Evolutionary conservation across 179 eudicot genomes (phyloP), one percentile per base, ranked within the genome.

Genomic region (Beta corolliflora): DNA sequence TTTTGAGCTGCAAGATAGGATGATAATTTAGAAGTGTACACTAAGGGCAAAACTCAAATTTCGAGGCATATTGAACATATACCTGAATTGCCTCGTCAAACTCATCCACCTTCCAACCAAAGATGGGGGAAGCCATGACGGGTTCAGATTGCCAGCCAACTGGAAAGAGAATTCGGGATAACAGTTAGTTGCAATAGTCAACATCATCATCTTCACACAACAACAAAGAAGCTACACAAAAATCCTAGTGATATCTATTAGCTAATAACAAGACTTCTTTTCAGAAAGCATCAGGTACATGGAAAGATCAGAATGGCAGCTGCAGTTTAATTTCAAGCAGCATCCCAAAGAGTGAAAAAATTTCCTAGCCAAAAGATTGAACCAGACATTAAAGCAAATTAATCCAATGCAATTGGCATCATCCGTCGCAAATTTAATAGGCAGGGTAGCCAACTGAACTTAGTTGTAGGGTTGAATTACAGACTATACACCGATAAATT

Each of bases 1-100:
- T 78, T 83, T 87, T 18, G 95, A 59, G 71, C 97, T 92, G 83
- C 76, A 67, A 81, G 53, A 2, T 25, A 21, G 55, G 9, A 71
- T 10, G 52, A 31, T 63, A 14, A 71, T 81, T 63, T 78, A 7
- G 56, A 58, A 58, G 14, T 41, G 16, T 3, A 56, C 21, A 76
- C 45, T 1, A 52, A 72, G 21, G 19, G 11, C 12, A 18, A 18
- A 29, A 15, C 71, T 36, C n/a, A 54, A 69, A 45, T 60, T 5
- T 29, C 9, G 19, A 36, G 1, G 21, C 2, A 16, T 1, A 45
- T 25, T n/a, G 45, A 16, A 44, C 1, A 53, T 15, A 18, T 86
- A 92, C 98, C 97, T 91, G 82, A 93, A 93, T 67, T 91, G 92
- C 73, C 97, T 87, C 2, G 84, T 85, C 77, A 93, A 80, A 76